Percentiles rank a stretch among this genome's conserved stretches.
phyloP scores from a whole-genome alignment of 2,329 filamentous ascomycete genomes.

The Fusarium sp. region DNA sequence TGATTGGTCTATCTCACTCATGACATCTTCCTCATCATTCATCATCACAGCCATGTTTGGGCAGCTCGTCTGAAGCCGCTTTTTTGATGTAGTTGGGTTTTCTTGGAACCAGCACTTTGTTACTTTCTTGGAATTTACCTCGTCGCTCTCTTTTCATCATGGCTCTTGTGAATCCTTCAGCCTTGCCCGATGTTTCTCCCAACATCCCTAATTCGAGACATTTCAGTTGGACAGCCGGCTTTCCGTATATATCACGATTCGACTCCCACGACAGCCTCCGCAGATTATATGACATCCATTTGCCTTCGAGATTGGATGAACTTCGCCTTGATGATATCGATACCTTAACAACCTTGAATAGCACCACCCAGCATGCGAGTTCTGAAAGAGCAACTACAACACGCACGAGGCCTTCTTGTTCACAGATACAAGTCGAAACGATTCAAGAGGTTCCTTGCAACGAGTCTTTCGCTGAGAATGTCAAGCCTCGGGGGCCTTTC shows the following conservation, averaged over 20 bases:
- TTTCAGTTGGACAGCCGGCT: slow-evolving; percentile 51
- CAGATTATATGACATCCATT: slow-evolving; percentile 50
- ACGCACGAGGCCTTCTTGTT: slow-evolving; percentile 15
- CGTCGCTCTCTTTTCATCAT: slow-evolving; percentile 48
- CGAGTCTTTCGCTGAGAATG: slow-evolving; percentile 17
- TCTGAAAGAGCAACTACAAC: slow-evolving; percentile 2
- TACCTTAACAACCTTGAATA: slow-evolving; percentile 54
- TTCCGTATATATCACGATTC: slow-evolving; percentile 17
- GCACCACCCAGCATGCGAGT: slow-evolving; percentile 44
- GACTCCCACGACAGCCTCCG: slow-evolving; percentile 1
- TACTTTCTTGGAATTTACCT: slow-evolving; percentile 49
- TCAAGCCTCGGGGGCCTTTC: slow-evolving; percentile 63
- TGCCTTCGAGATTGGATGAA: slow-evolving; percentile 42
- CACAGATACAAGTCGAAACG: slow-evolving; percentile 46
- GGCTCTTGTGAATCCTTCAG: slow-evolving; percentile 49
- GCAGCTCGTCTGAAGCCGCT: slow-evolving; percentile 41
- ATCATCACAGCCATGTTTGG: slow-evolving; percentile 55
- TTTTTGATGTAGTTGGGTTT: slow-evolving; percentile 54
- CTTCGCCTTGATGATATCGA: slow-evolving; percentile 48
- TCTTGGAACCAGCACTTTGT: slow-evolving; percentile 56
- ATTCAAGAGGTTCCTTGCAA: slow-evolving; percentile 14
- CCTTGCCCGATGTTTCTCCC: slow-evolving; percentile 51
- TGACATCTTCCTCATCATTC: slow-evolving; percentile 45
- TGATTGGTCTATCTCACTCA: background rate
- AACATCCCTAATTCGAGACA: slow-evolving; percentile 55